Evolutionary conservation across 2,329 filamentous ascomycete species (phyloP).

Genomic region (Fusarium luffae): DNA sequence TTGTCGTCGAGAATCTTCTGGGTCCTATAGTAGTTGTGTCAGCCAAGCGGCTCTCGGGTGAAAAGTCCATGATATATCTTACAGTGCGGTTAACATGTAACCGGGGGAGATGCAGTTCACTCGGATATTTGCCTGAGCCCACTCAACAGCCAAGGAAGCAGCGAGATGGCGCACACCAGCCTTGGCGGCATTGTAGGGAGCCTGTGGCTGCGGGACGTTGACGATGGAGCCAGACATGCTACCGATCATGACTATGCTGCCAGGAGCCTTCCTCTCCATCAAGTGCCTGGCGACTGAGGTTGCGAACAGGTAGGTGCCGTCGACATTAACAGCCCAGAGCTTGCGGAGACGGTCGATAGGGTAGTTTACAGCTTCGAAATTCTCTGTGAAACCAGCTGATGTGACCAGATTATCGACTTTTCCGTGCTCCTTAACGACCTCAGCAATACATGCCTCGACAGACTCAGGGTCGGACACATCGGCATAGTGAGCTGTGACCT

Average conservation of each 20-base stretch:
- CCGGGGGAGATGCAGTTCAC: conserved; percentile 96
- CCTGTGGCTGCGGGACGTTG: conserved; percentile 94
- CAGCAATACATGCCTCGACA: conserved; percentile 77
- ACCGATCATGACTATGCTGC: conserved; percentile 93
- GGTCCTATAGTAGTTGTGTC: conserved; percentile 65
- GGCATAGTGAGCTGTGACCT: conserved; percentile 88
- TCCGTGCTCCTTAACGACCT: conserved; percentile 70
- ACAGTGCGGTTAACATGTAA: conserved; percentile 96
- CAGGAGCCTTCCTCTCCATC: conserved; percentile 80
- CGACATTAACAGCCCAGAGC: conserved; percentile 94
- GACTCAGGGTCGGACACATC: conserved; percentile 86
- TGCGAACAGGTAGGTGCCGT: conserved; percentile 90
- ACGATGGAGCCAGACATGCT: conserved; percentile 96
- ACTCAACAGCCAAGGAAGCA: conserved; percentile 90
- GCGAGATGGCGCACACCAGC: conserved; percentile 91
- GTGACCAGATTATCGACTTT: conserved; percentile 93
- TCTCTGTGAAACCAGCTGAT: conserved; percentile 96
- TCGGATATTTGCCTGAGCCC: conserved; percentile 86
- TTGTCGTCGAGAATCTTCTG: conserved; percentile 95
- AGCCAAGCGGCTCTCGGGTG: neutral
- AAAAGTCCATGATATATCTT: conserved; percentile 53
- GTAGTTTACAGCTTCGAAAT: conserved; percentile 91
- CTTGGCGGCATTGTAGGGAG: conserved; percentile 92
- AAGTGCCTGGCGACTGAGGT: conserved; percentile 86
- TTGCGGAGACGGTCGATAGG: conserved; percentile 91